Evolutionary conservation across 2,329 filamentous ascomycete genomes (phyloP).

Genomic region (Ceratocystis destructans): DNA sequence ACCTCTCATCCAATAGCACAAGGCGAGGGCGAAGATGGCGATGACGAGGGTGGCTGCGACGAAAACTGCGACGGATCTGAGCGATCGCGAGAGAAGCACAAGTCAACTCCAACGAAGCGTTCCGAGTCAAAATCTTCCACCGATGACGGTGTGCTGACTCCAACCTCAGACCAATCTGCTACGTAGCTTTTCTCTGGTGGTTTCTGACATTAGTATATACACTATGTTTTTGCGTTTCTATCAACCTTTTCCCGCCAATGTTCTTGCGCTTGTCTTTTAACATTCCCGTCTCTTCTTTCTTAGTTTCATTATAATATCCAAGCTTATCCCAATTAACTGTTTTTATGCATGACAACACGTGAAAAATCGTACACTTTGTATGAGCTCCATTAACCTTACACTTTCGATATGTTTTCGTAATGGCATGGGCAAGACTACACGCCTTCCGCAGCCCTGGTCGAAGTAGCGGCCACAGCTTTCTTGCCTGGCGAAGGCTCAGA

Average conservation of each 20-base stretch:
- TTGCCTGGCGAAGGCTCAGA: slow-evolving; percentile 9
- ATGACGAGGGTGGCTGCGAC: slow-evolving; percentile 8
- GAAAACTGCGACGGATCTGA: not conserved
- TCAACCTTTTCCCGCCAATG: not conserved
- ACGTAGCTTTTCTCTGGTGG: not conserved
- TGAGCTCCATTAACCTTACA: not conserved
- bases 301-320: not conserved
- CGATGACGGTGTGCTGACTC: not conserved
- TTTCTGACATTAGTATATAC: not conserved
- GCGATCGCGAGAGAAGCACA: slow-evolving; percentile 1
- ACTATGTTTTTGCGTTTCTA: not conserved
- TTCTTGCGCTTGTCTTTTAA: not conserved
- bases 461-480: not conserved
- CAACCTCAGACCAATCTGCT: not conserved
- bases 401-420: not conserved
- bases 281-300: not conserved
- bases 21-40: slow-evolving; percentile 8
- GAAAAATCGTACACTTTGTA: not conserved
- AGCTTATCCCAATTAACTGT: not conserved
- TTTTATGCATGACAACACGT: not conserved
- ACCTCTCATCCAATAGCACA: not conserved
- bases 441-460: not conserved
- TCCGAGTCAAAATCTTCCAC: not conserved
- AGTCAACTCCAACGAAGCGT: not conserved
- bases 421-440: not conserved